A percentile compares a stretch with the other conserved stretches of the same genome.
Evolutionary conservation across 495 filamentous ascomycete species (phyloP).

Genomic region (Cryomyces minteri): DNA sequence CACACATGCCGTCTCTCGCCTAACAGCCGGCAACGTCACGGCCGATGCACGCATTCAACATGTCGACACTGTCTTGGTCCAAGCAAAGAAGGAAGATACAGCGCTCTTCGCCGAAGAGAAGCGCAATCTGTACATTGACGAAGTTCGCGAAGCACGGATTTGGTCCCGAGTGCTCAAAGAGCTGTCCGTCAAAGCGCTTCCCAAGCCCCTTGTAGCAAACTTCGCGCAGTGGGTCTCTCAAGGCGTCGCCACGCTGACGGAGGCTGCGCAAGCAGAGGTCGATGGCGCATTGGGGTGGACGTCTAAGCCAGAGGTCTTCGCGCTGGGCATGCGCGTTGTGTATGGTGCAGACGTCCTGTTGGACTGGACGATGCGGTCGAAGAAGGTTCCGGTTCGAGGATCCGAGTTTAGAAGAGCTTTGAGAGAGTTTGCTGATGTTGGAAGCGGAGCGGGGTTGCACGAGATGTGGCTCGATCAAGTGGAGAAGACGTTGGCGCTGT

Average conservation of each 20-base stretch:
- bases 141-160: slow-evolving; percentile 43
- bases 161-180: slow-evolving; percentile 37
- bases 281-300: slow-evolving; percentile 61
- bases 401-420: slow-evolving; percentile 5
- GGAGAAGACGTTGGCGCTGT: slow-evolving; percentile 7
- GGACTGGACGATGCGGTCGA: slow-evolving; percentile 4
- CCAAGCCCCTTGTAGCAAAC: slow-evolving; percentile 11
- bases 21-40: slow-evolving; percentile 5
- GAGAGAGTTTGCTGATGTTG: slow-evolving; percentile 6
- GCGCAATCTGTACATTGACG: slow-evolving; percentile 77
- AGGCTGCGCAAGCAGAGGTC: slow-evolving; percentile 15
- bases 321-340: slow-evolving; percentile 41
- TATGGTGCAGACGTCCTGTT: slow-evolving; percentile 25
- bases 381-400: slow-evolving; percentile 2
- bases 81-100: slow-evolving; percentile 33
- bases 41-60: not conserved
- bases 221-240: slow-evolving; percentile 35
- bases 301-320: slow-evolving; percentile 52
- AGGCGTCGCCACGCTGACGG: slow-evolving; percentile 31
- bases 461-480: slow-evolving; percentile 10
- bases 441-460: slow-evolving; percentile 3
- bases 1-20: slow-evolving; percentile 11
- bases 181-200: slow-evolving; percentile 8
- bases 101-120: slow-evolving; percentile 75
- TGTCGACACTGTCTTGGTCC: not conserved